Evolutionary conservation across 805 yeast genomes (phyloP).

Genomic region (Metschnikowia picachoensis): DNA sequence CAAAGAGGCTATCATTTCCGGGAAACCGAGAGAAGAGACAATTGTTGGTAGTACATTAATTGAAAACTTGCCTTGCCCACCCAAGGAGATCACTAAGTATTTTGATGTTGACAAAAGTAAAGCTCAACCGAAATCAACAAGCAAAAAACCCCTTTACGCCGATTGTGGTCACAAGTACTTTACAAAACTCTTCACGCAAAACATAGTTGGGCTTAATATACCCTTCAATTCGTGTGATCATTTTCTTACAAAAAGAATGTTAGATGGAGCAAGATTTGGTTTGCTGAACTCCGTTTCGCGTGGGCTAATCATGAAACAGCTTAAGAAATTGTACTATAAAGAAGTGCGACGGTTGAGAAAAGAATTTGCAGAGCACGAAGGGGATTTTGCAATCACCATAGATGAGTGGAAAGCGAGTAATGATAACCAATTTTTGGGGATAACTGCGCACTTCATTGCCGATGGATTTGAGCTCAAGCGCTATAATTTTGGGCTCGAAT

Average conservation of each 20-base stretch:
- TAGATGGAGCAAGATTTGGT: constrained; percentile 5
- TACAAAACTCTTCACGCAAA: constrained; percentile 1
- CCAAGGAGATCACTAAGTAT: constrained; percentile 2
- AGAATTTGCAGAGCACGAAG: constrained; percentile 2
- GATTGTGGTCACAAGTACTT: background rate
- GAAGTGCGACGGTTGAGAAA: constrained; percentile 2
- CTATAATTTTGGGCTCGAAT: constrained; percentile 4
- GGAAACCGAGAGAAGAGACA: constrained; percentile 1
- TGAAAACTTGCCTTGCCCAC: background rate
- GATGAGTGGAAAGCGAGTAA: no score
- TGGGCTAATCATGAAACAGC: constrained; percentile 1
- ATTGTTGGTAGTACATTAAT: constrained; percentile 2
- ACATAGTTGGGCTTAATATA: constrained; percentile 1
- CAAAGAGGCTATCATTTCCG: no score
- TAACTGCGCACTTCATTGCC: constrained; percentile 2
- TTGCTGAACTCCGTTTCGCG: constrained; percentile 6
- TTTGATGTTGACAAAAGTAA: constrained; percentile 1
- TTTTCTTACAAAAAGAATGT: constrained; percentile 2
- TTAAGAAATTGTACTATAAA: constrained; percentile 3
- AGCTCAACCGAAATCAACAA: background rate
- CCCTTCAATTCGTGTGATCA: constrained; percentile 3
- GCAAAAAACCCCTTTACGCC: background rate
- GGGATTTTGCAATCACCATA: constrained; percentile 4
- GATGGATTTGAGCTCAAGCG: constrained; percentile 4
- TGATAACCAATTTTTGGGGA: no score